Base-by-base conservation (phyloP, 2,329 filamentous ascomycete species). In the Colletotrichum spaethianum region DNA sequence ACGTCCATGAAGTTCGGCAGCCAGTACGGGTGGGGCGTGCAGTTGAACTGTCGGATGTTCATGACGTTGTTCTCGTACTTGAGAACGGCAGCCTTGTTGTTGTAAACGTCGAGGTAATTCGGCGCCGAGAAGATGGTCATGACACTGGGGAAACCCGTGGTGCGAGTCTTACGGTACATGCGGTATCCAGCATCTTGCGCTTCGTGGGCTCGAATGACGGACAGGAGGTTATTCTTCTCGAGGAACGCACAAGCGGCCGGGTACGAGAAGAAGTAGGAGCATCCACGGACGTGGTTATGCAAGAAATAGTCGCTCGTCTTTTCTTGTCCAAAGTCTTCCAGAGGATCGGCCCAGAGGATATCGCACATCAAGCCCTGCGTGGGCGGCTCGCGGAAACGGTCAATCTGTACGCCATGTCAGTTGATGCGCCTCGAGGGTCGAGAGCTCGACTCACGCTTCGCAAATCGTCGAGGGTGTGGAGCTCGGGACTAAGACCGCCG, bases 61-160 rank as follows among this genome's bases (percentile, higher is more conserved):
- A 99, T 99, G 73, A 99, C 96, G 80, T 99, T 99, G 85, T 99
- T 99, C 86, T 99, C 96, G 82, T 99, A 99, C 86, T 99, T 99
- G 78, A 99, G 87, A 50, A 99, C 96, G 0, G 96, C 96, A 2
- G 96, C 96, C 87, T 99, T 99, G 89, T 99, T 99, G 91, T 99
- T 99, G 86, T 99, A 99, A 46, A 99, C 95, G 79, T 99, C 96
- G 75, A 99, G 91, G 81, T 99, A 99, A 84, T 99, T 99, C 46
- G 96, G 96, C 1, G 96, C 96, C 55, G 96, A 98, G 88, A 99
- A 99, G 79, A 99, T 99, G 77, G 96, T 99, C 96, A 99, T 99
- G 75, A 99, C 96, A 85, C 95, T 98, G 28, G 96, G 96, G 86
- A 99, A 99, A 2, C 96, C 96, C 26, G 96, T 99, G 1, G 96